Conservation (phyloP, 1,284 basidiomycete genomes). For the Tilletia walkeri region DNA sequence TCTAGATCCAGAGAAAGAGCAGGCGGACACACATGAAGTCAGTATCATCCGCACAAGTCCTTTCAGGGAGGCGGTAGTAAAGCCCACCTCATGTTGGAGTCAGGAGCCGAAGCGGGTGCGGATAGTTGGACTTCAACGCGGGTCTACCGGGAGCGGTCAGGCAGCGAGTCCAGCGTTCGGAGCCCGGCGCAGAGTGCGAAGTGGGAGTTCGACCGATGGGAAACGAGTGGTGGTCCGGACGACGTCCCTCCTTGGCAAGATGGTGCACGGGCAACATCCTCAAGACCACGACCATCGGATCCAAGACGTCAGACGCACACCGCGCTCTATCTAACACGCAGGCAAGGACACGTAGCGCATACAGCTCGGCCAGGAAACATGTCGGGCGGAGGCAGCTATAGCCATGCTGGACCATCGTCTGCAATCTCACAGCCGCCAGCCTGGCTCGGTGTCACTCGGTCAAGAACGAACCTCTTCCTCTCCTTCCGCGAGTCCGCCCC, state of each 20-base stretch:
- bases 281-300: not conserved
- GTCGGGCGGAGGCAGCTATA: too few species aligned
- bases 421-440: not conserved
- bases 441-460: constrained; percentile 65
- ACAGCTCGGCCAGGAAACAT: too few species aligned
- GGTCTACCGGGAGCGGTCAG: too few species aligned
- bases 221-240: too few species aligned
- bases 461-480: constrained; percentile 87
- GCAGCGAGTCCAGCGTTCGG: too few species aligned
- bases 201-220: too few species aligned
- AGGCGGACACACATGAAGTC: too few species aligned
- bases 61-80: not conserved
- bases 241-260: not conserved
- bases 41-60: not conserved
- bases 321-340: too few species aligned
- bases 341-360: not conserved
- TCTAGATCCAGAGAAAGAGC: not conserved
- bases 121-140: too few species aligned
- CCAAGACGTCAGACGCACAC: not conserved
- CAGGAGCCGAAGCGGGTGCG: too few species aligned
- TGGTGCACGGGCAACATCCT: not conserved
- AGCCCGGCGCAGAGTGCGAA: too few species aligned
- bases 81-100: not conserved
- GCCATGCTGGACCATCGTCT: not conserved
- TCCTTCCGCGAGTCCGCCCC: constrained; percentile 79